Base-by-base conservation (phyloP, 106 monocot genomes). In the Chionographis japonica region DNA sequence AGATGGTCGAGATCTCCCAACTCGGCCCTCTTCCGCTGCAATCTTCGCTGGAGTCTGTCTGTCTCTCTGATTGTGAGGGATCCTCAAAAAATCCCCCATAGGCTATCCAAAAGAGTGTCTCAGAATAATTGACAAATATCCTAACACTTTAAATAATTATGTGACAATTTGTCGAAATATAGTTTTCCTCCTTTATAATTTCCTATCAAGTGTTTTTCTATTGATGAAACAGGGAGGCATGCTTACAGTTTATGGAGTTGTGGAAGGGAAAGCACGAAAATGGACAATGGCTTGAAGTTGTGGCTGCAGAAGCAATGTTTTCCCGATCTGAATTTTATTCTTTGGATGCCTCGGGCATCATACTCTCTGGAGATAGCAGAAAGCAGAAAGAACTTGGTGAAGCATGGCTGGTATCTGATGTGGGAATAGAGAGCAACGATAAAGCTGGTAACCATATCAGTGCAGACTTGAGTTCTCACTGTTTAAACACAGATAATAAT, bases 281-380 rank as follows among this genome's bases (percentile, higher is more conserved):
- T 63, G 91, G 95, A 42, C 91, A 92, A 62, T 95, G 95, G 95
- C 54, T 92, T 73, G 95, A 95, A 72, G 83, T 95, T 69, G 95
- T 92, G 55, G 86, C 92, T 50, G 70, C 79, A 40, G 95, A 95
- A 63, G 76, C 77, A 74, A 79, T 89, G 78, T 84, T 88, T 8
- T 65, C 75, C 42, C 80, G 74, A 62, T 84, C 88, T 37, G 95
- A 91, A 15, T 80, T 84, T 75, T 70, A 81, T 74, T 51, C 86
- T 51, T 69, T 90, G 54, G 85, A 88, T 75, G 55, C 75, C 13
- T 75, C 88, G 6, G 86, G 86, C 55, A 86, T 83, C 77, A 49
- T 85, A 20, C 62, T 94, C 6, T 64, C 86, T 39, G 84, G 66
- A n/a, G 81, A 80, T 60, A 41, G 36, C 10, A 51, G 54, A 12